phyloP scores from a whole-genome alignment of 108 stramenopile genomes.

The Nitzschia putrida region DNA sequence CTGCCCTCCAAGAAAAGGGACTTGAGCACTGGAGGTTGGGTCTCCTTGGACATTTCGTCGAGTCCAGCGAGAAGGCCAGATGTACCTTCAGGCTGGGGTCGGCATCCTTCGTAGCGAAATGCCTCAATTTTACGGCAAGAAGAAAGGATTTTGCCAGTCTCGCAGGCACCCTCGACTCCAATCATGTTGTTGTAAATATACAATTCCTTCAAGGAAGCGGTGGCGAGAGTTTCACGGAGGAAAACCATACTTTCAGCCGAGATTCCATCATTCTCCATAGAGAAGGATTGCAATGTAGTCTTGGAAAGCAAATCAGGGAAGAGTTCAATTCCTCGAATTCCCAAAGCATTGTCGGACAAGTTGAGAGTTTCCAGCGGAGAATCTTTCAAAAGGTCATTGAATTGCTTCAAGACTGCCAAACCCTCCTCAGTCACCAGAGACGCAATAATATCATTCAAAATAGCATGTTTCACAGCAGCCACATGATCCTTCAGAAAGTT shows the following conservation, averaged over 20 bases:
- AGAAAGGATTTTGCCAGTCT: constrained; percentile 14
- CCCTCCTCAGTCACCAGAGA: constrained; percentile 25
- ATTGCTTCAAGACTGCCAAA: constrained; percentile 17
- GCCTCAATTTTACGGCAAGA: constrained; percentile 9
- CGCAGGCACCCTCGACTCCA: constrained; percentile 24
- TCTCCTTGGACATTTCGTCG: constrained; percentile 8
- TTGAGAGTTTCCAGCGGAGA: constrained; percentile 23
- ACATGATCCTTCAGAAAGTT: background rate
- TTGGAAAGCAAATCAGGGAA: constrained; percentile 19
- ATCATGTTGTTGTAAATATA: constrained; percentile 36
- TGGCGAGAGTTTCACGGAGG: background rate
- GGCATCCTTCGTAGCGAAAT: constrained; percentile 25
- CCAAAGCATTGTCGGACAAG: constrained; percentile 47
- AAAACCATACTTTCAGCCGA: constrained; percentile 26
- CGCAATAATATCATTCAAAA: constrained; percentile 40
- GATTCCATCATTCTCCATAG: constrained; percentile 31
- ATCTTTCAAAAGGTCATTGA: constrained; percentile 22
- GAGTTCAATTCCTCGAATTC: constrained; percentile 16
- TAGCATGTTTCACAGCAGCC: background rate
- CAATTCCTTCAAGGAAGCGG: constrained; percentile 11
- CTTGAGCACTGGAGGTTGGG: background rate
- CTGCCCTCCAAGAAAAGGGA: background rate
- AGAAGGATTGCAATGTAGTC: constrained; percentile 16
- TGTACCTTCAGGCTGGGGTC: constrained; percentile 22
- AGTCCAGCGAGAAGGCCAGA: constrained; percentile 20